Base-by-base conservation (phyloP, 163 green algal species). In the Volvox carteri region DNA sequence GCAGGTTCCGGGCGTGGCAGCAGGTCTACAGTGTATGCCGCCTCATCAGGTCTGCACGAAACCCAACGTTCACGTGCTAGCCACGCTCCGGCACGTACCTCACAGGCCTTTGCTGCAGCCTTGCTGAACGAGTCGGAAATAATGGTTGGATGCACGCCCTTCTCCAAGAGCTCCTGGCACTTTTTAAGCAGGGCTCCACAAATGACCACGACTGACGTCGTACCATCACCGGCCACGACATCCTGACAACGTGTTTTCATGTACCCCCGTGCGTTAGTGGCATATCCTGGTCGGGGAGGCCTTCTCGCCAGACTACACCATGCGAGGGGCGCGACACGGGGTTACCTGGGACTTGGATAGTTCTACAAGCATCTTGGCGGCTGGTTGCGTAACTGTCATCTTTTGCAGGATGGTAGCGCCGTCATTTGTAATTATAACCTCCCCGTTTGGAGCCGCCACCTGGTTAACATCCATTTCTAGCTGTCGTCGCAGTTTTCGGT, bases 371-470 rank as follows among this genome's bases (percentile, higher is more conserved):
- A 99, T 99, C 90, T 99, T 99, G 35, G 98, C 98, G 44, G 98
- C 98, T 23, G 98, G 98, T 93, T 99, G 97, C 78, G 94, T 95
- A 28, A 99, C 97, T 0, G 94, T 95, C 98, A 99, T 99, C 90
- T 98, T 99, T 83, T 99, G 97, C 23, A 99, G 92, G 76, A 99
- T 99, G 16, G 98, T 99, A 3, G 98, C 98, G 7, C 98, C 98
- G 90, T 99, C 98, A 90, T 99, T 99, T 42, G 98, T 99, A 91
- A 99, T 99, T 88, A 99, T 98, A 18, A 99, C 97, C 85, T 99
- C 96, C 1, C 98, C 98, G 48, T 97, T 96, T 0, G 96, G 93
- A 60, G 97, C 93, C 8, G 93, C 95, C 16, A 99, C 95, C 97
- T 98, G 93, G 28, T 75, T 52, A 60, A 33, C 25, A 39, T 6